Evolutionary conservation across 305 asterid species (phyloP), one percentile per base, ranked within the genome.

Genomic region (Lippia alba): DNA sequence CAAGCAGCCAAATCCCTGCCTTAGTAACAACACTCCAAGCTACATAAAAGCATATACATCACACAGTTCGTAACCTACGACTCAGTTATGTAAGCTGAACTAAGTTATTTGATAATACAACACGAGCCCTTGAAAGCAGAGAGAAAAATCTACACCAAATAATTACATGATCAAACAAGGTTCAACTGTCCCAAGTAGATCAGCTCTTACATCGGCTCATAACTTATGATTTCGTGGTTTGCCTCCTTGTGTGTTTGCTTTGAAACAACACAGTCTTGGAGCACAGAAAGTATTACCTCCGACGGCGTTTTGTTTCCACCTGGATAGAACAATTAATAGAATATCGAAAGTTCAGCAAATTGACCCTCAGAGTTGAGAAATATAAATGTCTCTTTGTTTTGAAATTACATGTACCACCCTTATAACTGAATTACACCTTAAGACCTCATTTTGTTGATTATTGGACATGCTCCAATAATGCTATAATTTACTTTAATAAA

Each of bases 231-330:
- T 60, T 69, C 67, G 24, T 53, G 40, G 53, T 76, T 24, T 63
- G 75, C 81, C 77, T 68, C 75, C 4, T 67, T 60, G 80, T 65
- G 62, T 60, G 77, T 58, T 72, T 61, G 81, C 79, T 41, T 66
- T 61, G 77, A 62, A 41, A 58, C 61, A 44, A 7, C 7, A 48
- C 54, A 41, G 20, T 76, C 30, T 74, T 73, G 66, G 64, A 48
- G 40, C 53, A 15, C 15, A 61, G 19, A 18, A 34, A 12, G 63
- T 14, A 44, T 86, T 76, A 86, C 83, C 91, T 86, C 74, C 97
- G 67, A 5, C 97, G 93, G 54, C 97, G 86, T 71, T 90, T 90
- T 54, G 86, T 74, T 17, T 82, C 93, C 81, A 88, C 97, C 97
- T 90, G 86, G 67, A 65, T 20, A 24, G 30, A 24, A 24, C 30